Evolutionary conservation across 305 asterid genomes (phyloP).

Genomic region (Fraxinus latifolia): DNA sequence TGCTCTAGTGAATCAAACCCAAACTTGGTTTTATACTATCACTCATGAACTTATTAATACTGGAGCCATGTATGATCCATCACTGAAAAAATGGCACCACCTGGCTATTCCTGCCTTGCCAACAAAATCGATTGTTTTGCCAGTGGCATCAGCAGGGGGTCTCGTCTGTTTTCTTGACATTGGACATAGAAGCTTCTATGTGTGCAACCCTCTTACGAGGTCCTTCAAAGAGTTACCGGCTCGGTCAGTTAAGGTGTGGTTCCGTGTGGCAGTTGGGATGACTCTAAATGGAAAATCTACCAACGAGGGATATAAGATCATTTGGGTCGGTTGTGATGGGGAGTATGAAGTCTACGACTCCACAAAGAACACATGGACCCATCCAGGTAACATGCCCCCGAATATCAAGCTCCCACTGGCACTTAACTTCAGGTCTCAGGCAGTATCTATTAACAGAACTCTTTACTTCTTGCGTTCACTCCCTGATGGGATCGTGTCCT

Average conservation of each 20-base stretch:
- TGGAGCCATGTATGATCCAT: constrained; percentile 89
- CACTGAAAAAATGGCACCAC: constrained; percentile 78
- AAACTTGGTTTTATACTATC: constrained; percentile 87
- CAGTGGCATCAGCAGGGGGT: constrained; percentile 97
- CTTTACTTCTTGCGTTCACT: constrained; percentile 84
- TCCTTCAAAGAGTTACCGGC: constrained; percentile 86
- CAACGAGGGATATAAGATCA: constrained; percentile 58
- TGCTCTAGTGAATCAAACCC: constrained; percentile 50
- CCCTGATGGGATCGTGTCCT: constrained; percentile 78
- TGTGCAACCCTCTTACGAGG: constrained; percentile 84
- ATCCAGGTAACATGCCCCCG: constrained; percentile 62
- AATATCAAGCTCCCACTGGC: constrained; percentile 69
- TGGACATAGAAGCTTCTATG: constrained; percentile 82
- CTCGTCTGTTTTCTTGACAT: constrained; percentile 91
- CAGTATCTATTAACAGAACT: constrained; percentile 46
- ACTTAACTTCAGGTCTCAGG: constrained; percentile 85
- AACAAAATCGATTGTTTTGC: constrained; percentile 65
- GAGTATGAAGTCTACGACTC: constrained; percentile 79
- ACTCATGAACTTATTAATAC: constrained; percentile 74
- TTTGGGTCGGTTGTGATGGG: constrained; percentile 92
- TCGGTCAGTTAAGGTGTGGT: constrained; percentile 83
- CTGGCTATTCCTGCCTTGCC: constrained; percentile 72
- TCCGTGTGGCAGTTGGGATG: constrained; percentile 94
- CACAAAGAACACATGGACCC: constrained; percentile 52
- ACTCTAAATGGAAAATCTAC: constrained; percentile 43